Base-by-base conservation (phyloP, 1,139 yeast species). In the Yamadazyma buinensis region DNA sequence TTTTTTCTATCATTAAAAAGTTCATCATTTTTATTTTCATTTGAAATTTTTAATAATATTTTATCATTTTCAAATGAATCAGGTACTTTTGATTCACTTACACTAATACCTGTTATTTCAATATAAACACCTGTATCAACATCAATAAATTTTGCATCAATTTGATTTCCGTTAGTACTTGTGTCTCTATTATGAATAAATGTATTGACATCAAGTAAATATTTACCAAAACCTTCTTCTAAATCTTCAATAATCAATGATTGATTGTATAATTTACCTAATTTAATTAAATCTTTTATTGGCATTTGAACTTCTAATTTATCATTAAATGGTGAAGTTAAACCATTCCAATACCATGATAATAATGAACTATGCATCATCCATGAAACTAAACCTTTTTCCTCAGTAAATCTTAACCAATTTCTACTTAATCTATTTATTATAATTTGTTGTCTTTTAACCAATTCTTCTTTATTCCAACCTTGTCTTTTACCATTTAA, bases 311-410 rank as follows among this genome's bases (percentile, higher is more conserved):
- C 54, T 38, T 57, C 64, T 28, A 52, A 48, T 41, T 59, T 62
- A 33, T 48, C 48, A 38, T 58, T 61, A 42, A 59, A 61, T 12
- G 67, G 67, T 43, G 60, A 59, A 37, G 51, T 43, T 38, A 60
- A 41, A 0, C 67, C 66, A 46, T 61, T 58, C 65, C 65, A 60
- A 37, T 61, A 64, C 70, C 70, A 64, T 19, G 58, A 47, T 31
- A 61, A 50, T 28, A 61, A 47, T 15, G 62, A 56, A 2, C 67
- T 66, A 44, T 61, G 67, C 30, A 64, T 62, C 15, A 60, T 54
- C 67, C 67, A 61, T 36, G 58, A 51, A n/a, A 57, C 47, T 10
- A 61, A 46, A 0, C 64, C 65, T 36, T 59, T 57, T 39, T 56
- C 63, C 35, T 55, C 53, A 19, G 64, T 61, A 43, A 57, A 57